phyloP scores from a whole-genome alignment of 2,329 filamentous ascomycete species.

The Claviceps humidiphila region DNA sequence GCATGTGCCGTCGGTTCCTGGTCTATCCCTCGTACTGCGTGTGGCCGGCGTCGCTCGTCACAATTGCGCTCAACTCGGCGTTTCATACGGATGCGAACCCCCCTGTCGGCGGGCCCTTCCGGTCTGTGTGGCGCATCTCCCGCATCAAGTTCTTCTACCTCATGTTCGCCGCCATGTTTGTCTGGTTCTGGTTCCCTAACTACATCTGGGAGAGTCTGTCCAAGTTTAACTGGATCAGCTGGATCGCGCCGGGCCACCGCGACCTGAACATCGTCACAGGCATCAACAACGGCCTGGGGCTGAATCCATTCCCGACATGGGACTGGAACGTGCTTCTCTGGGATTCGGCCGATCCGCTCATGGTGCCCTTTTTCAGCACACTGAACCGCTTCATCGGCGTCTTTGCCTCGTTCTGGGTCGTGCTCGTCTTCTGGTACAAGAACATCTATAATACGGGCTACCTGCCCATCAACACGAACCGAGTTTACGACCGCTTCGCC shows the following conservation, averaged over 20 bases:
- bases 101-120: constrained; percentile 28
- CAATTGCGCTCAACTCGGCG: constrained; percentile 39
- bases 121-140: constrained; percentile 31
- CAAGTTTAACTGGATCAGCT: constrained; percentile 43
- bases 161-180: constrained; percentile 38
- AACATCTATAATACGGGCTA: constrained; percentile 45
- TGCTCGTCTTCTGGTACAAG: constrained; percentile 44
- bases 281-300: constrained; percentile 30
- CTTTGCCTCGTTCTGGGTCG: constrained; percentile 39
- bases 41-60: constrained; percentile 43
- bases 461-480: constrained; percentile 38
- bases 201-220: constrained; percentile 39
- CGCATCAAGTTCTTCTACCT: constrained; percentile 38
- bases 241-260: constrained; percentile 36
- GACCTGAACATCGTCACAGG: constrained; percentile 30
- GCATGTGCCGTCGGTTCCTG: constrained; percentile 37
- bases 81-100: constrained; percentile 34
- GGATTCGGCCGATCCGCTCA: constrained; percentile 30
- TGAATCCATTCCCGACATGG: constrained; percentile 33
- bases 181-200: constrained; percentile 46
- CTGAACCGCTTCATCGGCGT: constrained; percentile 48
- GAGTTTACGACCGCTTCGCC: constrained; percentile 36
- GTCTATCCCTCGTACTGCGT: constrained; percentile 43
- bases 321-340: constrained; percentile 35
- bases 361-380: constrained; percentile 44